phyloP scores from a whole-genome alignment of 2,329 filamentous ascomycete species.

The Aureobasidium leucospermi region DNA sequence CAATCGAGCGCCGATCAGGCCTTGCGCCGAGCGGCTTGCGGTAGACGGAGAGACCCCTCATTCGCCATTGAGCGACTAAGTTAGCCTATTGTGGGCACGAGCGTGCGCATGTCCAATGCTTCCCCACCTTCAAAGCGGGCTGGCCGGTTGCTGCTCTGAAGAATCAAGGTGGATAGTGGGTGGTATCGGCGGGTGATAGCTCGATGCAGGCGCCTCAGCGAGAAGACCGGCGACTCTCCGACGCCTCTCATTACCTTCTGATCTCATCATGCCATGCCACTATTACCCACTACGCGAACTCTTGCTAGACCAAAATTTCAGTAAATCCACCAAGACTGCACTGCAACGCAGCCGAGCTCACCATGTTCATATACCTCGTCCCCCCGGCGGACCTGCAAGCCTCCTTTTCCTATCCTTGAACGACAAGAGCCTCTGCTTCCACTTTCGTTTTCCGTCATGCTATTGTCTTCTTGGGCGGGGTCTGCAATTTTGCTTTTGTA shows the following conservation, averaged over 20 bases:
- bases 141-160: conserved; percentile 10
- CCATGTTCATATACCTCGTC: conserved; percentile 9
- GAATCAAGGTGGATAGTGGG: conserved; percentile 13
- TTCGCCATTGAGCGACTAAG: conserved; percentile 13
- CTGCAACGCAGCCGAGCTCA: conserved; percentile 10
- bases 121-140: conserved; percentile 14
- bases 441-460: conserved; percentile 17
- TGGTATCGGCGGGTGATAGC: conserved; percentile 14
- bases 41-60: conserved; percentile 12
- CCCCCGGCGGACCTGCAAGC: not conserved
- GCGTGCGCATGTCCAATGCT: conserved; percentile 7
- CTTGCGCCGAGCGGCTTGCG: conserved; percentile 11
- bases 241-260: conserved; percentile 15
- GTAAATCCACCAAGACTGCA: conserved; percentile 3
- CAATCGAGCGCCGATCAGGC: conserved; percentile 14
- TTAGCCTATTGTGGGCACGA: conserved; percentile 13
- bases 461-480: conserved; percentile 16
- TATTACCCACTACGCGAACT: conserved; percentile 15
- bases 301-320: conserved; percentile 10
- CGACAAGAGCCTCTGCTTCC: conserved; percentile 9
- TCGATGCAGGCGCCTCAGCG: conserved; percentile 13
- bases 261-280: conserved; percentile 16
- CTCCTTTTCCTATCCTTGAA: conserved; percentile 3
- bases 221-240: conserved; percentile 9
- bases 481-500: conserved; percentile 18